Base-by-base conservation (phyloP, 805 yeast genomes). In the Candida morakotiae region DNA sequence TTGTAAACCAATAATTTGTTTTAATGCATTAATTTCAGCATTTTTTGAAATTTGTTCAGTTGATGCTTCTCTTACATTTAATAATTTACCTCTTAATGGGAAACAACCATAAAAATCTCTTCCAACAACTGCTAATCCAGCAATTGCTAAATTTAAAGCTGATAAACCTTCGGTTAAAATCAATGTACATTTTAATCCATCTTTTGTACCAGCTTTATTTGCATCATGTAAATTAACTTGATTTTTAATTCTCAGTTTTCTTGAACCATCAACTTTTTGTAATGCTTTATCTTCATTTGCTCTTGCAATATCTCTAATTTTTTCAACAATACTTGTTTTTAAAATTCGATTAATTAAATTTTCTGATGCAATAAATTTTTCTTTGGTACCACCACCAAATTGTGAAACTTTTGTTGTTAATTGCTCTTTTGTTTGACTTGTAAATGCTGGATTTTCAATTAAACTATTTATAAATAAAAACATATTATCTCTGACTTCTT, bases 91-190 rank as follows among this genome's bases (percentile, higher is more conserved):
- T 56, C 96, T 79, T 31, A 93, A 68, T 1, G 98, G 98, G 62
- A 84, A 93, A 48, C 95, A 88, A 3, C 98, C 98, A 53, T 88
- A 93, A 49, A 77, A 79, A 58, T 93, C 96, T 61, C 98, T 76
- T 18, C 98, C 98, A 29, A 93, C 95, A 20, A 91, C 96, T 0
- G 95, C 83, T 24, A 93, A 69, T 20, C 98, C 98, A 2, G 94
- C 85, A 10, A 87, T 93, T 1, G 98, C 98, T 43, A 87, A 70
- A 2, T 95, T 77, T 67, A 78, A 71, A 48, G 98, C 98, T 45
- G 98, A 93, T 54, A 89, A 96, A 55, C 98, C 98, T 67, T 93
- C 98, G 2, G 98, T 93, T 41, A 93, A 63, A 53, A 93, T 87
- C 51, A 93, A 69, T 1, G 98, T 91, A 69, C 98, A 89, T 59